Base-by-base conservation (phyloP, 2,329 filamentous ascomycete genomes). In the Fusarium foetens region DNA sequence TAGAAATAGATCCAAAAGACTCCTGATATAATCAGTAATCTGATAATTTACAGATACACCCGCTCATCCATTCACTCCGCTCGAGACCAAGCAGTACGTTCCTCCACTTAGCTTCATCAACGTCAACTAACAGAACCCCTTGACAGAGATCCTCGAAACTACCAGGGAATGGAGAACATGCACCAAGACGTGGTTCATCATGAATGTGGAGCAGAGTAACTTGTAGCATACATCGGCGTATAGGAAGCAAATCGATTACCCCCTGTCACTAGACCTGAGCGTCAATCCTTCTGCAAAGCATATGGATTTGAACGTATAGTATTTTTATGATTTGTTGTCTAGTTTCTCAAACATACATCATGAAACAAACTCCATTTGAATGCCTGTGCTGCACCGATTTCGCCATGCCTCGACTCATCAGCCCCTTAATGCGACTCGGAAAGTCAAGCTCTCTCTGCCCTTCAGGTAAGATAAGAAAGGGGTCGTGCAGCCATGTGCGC, bases 41-140 rank as follows among this genome's bases (percentile, higher is more conserved):
- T 72, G 31, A 73, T 17, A 19, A 33, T 31, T 4, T 21, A 21
- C 13, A 84, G 82, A 25, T 84, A 83, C 49, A 83, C 82, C n/a
- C 79, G 81, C 27, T 83, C 83, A 13, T 84, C 83, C 5, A 84
- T 84, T 45, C 79, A 79, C 61, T 77, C 79, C 12, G 83, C 83
- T 21, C 77, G 81, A 58, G 78, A 83, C 70, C 70, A 76, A 67
- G 75, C 75, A 62, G 75, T 77, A 61, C 14, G 75, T 42, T 2
- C 29, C n/a, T 38, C 33, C 17, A 27, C 46, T 31, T 39, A 25
- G 46, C 35, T 51, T 19, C 13, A 33, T 39, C 8, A 48, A 9
- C 33, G 14, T 17, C n/a, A n/a, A 27, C 58, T 74, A 21, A 75
- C 27, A 54, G n/a, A 14, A 33, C 8, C 12, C 35, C 16, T 27